Base-by-base conservation (phyloP, 129 eudicot genomes). In the Flaveria bidentis region DNA sequence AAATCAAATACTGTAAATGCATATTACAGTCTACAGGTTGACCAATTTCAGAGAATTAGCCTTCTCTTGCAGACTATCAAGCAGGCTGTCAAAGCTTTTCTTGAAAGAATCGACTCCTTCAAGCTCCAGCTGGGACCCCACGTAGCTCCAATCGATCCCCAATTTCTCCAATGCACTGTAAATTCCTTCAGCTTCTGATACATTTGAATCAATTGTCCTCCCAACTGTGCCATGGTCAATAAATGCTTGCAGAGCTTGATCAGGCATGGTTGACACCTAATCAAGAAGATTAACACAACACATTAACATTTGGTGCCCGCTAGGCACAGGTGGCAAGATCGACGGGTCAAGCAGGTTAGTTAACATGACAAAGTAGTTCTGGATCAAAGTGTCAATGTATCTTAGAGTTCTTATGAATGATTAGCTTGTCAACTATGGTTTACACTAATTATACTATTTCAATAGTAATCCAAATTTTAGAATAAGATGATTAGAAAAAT, bases 191-290 rank as follows among this genome's bases (percentile, higher is more conserved):
- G 96, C 97, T 64, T 94, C 99, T 17, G 99, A 91, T 33, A 94
- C 89, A 72, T 94, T 94, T 10, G 90, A 20, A 56, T 94, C 99
- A 20, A 94, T 94, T 23, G 97, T 94, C 85, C 99, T 89, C 71
- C 85, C 89, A 70, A 94, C 97, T 2, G 84, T 55, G 14, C 99
- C 99, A 55, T 94, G 99, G 85, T 91, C 99, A 42, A 91, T 76
- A 61, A 91, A 94, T 23, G 99, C 99, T 87, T 73, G 87, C 57
- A 94, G 93, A 80, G 99, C 99, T 78, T 89, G 93, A 78, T 94
- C 99, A 11, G 99, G 99, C 99, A 94, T 94, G 58, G 99, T 94
- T 69, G 99, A 94, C 68, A 94, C 99, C 99, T 94, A 74, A 62
- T 81, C 11, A 44, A 33, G 1, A 64, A 36, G 22, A 23, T 63